These are phyloP conservation scores for Fraxinus americana DNA, from an alignment of 257 asterid species.

Conservation along the genomic window DNA sequence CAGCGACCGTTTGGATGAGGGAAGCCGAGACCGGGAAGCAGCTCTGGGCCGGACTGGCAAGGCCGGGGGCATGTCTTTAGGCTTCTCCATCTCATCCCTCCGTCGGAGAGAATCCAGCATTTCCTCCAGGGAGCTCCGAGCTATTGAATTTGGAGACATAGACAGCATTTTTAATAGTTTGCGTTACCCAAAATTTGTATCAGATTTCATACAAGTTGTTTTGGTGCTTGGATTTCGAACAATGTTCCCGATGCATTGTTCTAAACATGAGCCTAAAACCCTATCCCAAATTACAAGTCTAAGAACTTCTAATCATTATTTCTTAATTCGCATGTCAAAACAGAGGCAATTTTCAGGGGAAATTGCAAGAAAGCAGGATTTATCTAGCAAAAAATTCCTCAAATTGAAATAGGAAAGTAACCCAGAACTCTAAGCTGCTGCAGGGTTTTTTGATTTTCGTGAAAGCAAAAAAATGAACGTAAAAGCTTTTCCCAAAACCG, in stretches of 20 bases:
- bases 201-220: conserved; percentile 10
- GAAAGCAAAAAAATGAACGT: conserved; percentile 13
- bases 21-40: conserved; percentile 63
- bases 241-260: conserved; percentile 39
- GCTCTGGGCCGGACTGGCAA: conserved; percentile 79
- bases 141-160: conserved; percentile 53
- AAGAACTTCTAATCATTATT: conserved; percentile 14
- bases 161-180: conserved; percentile 48
- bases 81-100: conserved; percentile 58
- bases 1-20: conserved; percentile 58
- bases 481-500: conserved; percentile 19
- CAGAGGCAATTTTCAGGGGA: conserved; percentile 10
- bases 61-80: conserved; percentile 80
- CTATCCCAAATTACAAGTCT: conserved; percentile 29
- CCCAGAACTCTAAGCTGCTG: not conserved
- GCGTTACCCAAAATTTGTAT: not conserved
- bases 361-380: conserved; percentile 27
- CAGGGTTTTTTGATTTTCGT: not conserved
- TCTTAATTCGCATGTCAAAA: conserved; percentile 7
- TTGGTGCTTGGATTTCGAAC: conserved; percentile 31
- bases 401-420: conserved; percentile 13
- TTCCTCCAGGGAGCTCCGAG: conserved; percentile 88
- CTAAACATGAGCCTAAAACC: conserved; percentile 33
- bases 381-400: not conserved
- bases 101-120: conserved; percentile 85